phyloP scores from a whole-genome alignment of 2,329 filamentous ascomycete species.

The Aspergillus spinulosporus region DNA sequence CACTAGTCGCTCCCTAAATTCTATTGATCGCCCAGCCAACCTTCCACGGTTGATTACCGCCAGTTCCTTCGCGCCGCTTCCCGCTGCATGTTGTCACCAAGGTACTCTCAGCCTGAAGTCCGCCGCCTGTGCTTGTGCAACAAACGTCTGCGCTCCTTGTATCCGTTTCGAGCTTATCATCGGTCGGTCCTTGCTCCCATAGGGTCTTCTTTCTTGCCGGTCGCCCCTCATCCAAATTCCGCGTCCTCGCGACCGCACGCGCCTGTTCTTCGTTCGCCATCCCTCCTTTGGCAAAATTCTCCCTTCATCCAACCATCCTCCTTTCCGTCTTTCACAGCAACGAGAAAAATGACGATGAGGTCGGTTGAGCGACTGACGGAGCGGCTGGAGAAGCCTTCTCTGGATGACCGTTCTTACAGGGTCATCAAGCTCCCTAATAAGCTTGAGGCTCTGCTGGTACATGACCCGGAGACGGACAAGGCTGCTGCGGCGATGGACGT shows the following conservation, averaged over 20 bases:
- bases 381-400: constrained; percentile 73
- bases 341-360: constrained; percentile 28
- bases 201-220: constrained; percentile 16
- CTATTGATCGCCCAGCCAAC: constrained; percentile 8
- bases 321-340: constrained; percentile 23
- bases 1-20: neutral
- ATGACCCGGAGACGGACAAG: constrained; percentile 94
- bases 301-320: constrained; percentile 22
- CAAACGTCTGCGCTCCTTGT: constrained; percentile 14
- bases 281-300: constrained; percentile 13
- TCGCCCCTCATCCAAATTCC: constrained; percentile 21
- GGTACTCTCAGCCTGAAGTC: constrained; percentile 31
- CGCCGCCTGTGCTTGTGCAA: constrained; percentile 28
- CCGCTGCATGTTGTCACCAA: constrained; percentile 31
- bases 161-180: constrained; percentile 16
- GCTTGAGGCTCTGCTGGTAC: constrained; percentile 86
- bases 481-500: constrained; percentile 93
- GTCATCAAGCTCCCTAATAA: constrained; percentile 83
- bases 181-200: constrained; percentile 17
- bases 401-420: constrained; percentile 84
- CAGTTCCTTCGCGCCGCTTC: neutral
- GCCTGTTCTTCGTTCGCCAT: constrained; percentile 13
- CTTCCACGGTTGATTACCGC: constrained; percentile 3
- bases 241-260: constrained; percentile 20
- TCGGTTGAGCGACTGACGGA: constrained; percentile 60